Conservation (phyloP, 768 basidiomycete species). For the Cubamyces sp. region DNA sequence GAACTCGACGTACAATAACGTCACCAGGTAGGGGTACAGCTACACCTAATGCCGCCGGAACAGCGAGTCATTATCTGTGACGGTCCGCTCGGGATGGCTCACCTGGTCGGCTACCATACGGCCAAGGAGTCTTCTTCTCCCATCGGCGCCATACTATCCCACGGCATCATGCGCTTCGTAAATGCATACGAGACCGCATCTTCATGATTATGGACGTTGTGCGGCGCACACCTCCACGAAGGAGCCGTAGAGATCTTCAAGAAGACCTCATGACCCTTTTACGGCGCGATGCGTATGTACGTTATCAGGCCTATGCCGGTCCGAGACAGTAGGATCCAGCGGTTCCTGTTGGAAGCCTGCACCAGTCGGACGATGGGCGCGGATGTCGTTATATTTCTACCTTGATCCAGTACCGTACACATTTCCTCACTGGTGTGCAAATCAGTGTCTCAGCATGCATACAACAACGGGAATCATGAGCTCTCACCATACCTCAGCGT, state of each 20-base stretch:
- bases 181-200: neutral
- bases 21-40: neutral
- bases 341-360: too few relatives aligned
- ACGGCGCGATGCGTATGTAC: too few relatives aligned
- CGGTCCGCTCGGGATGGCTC: constrained; percentile 14
- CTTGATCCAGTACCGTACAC: too few relatives aligned
- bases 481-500: too few relatives aligned
- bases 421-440: too few relatives aligned
- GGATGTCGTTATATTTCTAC: too few relatives aligned
- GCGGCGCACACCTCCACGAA: constrained; percentile 8
- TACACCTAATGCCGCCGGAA: constrained; percentile 14
- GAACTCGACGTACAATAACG: neutral
- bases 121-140: constrained; percentile 14
- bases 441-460: too few relatives aligned
- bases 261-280: neutral
- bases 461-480: too few relatives aligned
- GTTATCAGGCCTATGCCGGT: too few relatives aligned
- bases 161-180: constrained; percentile 11
- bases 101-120: constrained; percentile 22
- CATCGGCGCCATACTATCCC: constrained; percentile 13
- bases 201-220: neutral
- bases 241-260: neutral
- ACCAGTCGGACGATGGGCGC: too few relatives aligned
- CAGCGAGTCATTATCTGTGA: constrained; percentile 9
- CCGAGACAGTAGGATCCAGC: too few relatives aligned